Conservation (phyloP, 805 yeast species). For the Metschnikowia gruessii region DNA sequence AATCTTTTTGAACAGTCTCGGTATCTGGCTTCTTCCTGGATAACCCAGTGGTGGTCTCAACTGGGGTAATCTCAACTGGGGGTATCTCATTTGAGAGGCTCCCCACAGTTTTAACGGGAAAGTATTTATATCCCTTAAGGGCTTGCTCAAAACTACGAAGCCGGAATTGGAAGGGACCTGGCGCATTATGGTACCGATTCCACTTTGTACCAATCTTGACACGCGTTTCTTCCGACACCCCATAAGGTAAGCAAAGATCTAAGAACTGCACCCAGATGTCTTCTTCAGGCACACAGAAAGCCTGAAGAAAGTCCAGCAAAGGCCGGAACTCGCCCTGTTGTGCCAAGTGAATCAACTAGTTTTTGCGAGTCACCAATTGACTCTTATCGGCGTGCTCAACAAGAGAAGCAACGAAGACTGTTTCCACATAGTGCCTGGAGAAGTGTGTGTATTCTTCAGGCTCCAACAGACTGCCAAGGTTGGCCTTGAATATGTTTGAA, state of each 20-base stretch:
- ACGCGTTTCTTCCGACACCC: not conserved
- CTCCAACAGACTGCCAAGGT: not conserved
- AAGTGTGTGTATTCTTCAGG: not conserved
- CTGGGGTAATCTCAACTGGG: too few relatives aligned
- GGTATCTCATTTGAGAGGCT: too few relatives aligned
- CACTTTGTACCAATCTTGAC: too few relatives aligned
- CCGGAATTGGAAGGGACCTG: not conserved
- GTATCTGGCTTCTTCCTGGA: too few relatives aligned
- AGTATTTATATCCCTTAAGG: not conserved
- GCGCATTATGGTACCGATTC: too few relatives aligned
- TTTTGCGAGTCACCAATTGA: not conserved
- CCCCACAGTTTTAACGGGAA: too few relatives aligned
- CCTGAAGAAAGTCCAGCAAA: constrained; percentile 1
- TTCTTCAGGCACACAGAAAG: not conserved
- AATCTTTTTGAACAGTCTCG: too few relatives aligned
- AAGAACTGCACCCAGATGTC: not conserved
- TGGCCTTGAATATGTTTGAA: not conserved
- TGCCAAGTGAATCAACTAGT: constrained; percentile 1
- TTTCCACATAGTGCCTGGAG: not conserved
- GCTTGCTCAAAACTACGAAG: not conserved
- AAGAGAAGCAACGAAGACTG: not conserved
- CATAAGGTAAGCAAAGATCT: not conserved
- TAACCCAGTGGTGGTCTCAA: too few relatives aligned
- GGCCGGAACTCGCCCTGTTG: not conserved
- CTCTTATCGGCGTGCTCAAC: not conserved